Evolutionary conservation across 2,329 filamentous ascomycete species (phyloP), one percentile per base, ranked within the genome.

Genomic region (Chaetomium sp.): DNA sequence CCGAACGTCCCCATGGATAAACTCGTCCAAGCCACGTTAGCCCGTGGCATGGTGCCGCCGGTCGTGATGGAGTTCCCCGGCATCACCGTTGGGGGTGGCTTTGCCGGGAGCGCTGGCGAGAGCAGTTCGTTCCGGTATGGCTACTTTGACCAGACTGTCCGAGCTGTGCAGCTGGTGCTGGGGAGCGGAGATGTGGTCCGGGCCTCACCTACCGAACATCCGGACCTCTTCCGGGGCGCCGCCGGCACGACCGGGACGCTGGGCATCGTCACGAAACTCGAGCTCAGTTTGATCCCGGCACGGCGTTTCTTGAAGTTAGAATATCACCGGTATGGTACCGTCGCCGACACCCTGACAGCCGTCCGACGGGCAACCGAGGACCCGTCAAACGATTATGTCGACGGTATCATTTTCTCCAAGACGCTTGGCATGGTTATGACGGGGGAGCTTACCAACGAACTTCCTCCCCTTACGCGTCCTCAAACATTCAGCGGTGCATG

Each of bases 1-100:
- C 88, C 89, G 51, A 92, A 91, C 70, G 89, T 91, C 5, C 83
- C 88, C 25, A 91, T 92, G 89, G 89, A 91, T 75, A 78, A 80
- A 0, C 83, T 92, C 13, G 87, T 90, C 56, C 84, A 87, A 71
- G 78, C 80, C 27, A 90, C 88, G 1, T 79, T 91, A 51, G 78
- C 78, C 19, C 79, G 88, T 71, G 86, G 85, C 31, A 81, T 91
- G 8, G 81, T 91, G 4, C 88, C 89, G 0, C 88, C 87, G 3
- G 87, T 92, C 6, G 87, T 91, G 42, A 90, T 90, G 86, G 89
- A 91, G 74, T 91, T 91, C 70, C 88, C 88, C 0, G 89, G 88
- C 38, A 91, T 91, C 75, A 92, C 89, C 0, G 87, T 85, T 2
- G 89, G 89, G 33, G 89, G 89, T 53, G 89, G 67, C 8, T 67